Percentiles rank a stretch among this genome's conserved stretches.
These are phyloP conservation scores for Hylodesmum podocarpum DNA, from an alignment of 306 rosid genomes.

Conservation along the genomic window DNA sequence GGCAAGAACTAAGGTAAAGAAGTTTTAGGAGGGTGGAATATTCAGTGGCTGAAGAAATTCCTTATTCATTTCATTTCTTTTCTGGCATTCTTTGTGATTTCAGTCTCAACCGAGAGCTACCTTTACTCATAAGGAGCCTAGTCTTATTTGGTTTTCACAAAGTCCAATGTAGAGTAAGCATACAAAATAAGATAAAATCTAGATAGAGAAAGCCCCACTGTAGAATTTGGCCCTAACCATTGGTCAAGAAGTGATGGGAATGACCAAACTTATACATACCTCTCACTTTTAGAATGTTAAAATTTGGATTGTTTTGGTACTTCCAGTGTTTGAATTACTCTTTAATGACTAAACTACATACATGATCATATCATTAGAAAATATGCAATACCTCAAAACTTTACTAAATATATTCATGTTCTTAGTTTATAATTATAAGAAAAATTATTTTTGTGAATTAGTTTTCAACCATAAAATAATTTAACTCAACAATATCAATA, in stretches of 20 bases:
- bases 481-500: neutral
- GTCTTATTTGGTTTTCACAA: neutral
- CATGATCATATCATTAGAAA: neutral
- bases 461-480: constrained; percentile 13
- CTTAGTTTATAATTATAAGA: constrained; percentile 12
- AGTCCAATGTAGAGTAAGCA: neutral
- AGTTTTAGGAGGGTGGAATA: neutral
- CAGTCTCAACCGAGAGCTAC: neutral
- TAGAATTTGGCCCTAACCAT: neutral
- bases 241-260: neutral
- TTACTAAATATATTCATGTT: neutral
- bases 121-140: neutral
- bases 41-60: neutral
- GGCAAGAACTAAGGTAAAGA: neutral
- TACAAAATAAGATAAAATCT: neutral
- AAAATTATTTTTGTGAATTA: neutral
- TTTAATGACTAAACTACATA: constrained; percentile 1
- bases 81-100: constrained; percentile 2
- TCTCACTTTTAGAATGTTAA: neutral
- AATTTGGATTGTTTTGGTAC: neutral
- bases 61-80: neutral
- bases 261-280: neutral
- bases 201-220: neutral
- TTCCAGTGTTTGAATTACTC: constrained; percentile 10
- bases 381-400: constrained; percentile 8